phyloP scores from a whole-genome alignment of 768 basidiomycete species.

The Serendipita sp. region DNA sequence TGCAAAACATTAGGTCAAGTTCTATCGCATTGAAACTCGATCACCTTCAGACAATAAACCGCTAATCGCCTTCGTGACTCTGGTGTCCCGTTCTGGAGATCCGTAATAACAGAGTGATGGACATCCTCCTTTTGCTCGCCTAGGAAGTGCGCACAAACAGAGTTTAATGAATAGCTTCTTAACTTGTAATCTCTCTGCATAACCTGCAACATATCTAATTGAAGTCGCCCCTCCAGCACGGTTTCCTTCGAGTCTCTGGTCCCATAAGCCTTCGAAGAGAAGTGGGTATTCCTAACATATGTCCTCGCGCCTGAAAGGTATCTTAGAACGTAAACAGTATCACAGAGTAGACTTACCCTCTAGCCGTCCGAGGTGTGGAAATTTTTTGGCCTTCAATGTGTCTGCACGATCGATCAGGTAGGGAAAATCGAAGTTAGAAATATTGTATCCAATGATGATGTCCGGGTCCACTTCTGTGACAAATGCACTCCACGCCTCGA shows the following conservation, averaged over 20 bases:
- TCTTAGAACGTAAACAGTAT: neutral
- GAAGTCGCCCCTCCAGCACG: conserved; percentile 74
- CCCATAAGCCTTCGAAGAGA: conserved; percentile 95
- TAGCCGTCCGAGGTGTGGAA: conserved; percentile 61
- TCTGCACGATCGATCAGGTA: conserved; percentile 89
- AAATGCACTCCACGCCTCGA: conserved; percentile 80
- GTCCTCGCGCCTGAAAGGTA: conserved; percentile 28
- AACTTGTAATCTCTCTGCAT: conserved; percentile 99
- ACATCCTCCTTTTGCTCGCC: conserved; percentile 99
- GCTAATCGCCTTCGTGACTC: conserved; percentile 86
- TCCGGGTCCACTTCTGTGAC: conserved; percentile 85
- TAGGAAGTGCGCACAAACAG: conserved; percentile 93
- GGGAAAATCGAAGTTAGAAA: conserved; percentile 86
- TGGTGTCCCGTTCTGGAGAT: conserved; percentile 89
- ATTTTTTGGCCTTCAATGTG: conserved; percentile 51
- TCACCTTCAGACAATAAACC: conserved; percentile 92
- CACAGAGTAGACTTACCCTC: conserved; percentile 33
- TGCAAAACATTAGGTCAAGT: conserved; percentile 19
- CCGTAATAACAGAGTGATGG: conserved; percentile 95
- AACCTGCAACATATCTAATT: conserved; percentile 89
- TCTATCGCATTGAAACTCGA: conserved; percentile 2
- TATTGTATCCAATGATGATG: conserved; percentile 93
- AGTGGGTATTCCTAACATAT: conserved; percentile 83
- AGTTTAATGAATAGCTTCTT: conserved; percentile 91
- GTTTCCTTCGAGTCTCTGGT: conserved; percentile 95